Percentiles rank a stretch among this genome's conserved stretches.
Evolutionary conservation across 2,329 filamentous ascomycete species (phyloP).

Genomic region (Calycina marina): DNA sequence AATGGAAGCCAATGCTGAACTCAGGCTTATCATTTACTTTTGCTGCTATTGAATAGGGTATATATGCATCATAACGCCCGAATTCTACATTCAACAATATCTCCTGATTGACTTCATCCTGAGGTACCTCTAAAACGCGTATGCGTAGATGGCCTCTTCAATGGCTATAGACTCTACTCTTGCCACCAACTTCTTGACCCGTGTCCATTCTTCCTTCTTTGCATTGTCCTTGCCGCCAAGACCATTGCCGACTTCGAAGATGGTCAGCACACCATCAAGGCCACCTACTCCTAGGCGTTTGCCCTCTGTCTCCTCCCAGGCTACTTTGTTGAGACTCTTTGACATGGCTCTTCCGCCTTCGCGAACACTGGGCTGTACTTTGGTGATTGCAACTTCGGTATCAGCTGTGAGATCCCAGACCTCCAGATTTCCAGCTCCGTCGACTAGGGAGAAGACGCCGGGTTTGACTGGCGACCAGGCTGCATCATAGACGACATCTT

Average conservation of each 20-base stretch:
- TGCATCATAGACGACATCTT: slow-evolving; percentile 94
- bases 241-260: slow-evolving; percentile 81
- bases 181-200: slow-evolving; percentile 77
- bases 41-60: slow-evolving; percentile 4
- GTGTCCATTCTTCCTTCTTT: slow-evolving; percentile 81
- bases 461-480: slow-evolving; percentile 91
- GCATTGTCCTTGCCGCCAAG: slow-evolving; percentile 73
- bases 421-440: slow-evolving; percentile 83
- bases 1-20: neutral
- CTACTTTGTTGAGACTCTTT: slow-evolving; percentile 82
- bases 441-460: slow-evolving; percentile 86
- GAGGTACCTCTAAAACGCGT: slow-evolving; percentile 6
- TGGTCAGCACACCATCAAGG: slow-evolving; percentile 75
- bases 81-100: slow-evolving; percentile 1
- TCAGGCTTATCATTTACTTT: too few species aligned
- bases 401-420: slow-evolving; percentile 91
- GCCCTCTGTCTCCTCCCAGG: slow-evolving; percentile 86
- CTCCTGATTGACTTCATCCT: neutral
- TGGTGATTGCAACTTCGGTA: slow-evolving; percentile 79
- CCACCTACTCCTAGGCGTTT: slow-evolving; percentile 79
- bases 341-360: slow-evolving; percentile 54
- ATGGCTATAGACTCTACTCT: slow-evolving; percentile 47
- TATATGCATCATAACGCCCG: slow-evolving; percentile 18
- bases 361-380: slow-evolving; percentile 55
- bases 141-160: slow-evolving; percentile 13